A percentile compares a stretch with the other conserved stretches of the same genome.
phyloP scores from a whole-genome alignment of 441 rosid genomes.

The Adansonia madagascariensis region DNA sequence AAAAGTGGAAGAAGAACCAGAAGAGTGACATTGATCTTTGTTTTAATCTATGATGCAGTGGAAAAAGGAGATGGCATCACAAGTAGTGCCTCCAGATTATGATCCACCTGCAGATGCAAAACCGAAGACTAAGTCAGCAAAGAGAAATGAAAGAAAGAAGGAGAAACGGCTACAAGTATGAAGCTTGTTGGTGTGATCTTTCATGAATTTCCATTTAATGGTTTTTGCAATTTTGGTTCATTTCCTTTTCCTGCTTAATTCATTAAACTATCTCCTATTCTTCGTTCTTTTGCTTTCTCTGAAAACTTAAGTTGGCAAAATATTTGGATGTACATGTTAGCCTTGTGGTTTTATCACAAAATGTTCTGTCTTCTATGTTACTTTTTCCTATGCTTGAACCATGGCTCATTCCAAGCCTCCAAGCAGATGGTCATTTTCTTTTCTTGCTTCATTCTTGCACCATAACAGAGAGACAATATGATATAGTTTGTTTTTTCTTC shows the following conservation, averaged over 20 bases:
- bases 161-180: constrained; percentile 86
- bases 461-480: not conserved
- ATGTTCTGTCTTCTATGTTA: not conserved
- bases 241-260: constrained; percentile 14
- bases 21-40: not conserved
- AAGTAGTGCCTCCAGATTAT: constrained; percentile 81
- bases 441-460: constrained; percentile 8
- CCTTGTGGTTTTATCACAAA: constrained; percentile 1
- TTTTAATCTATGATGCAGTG: constrained; percentile 49
- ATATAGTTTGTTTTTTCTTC: constrained; percentile 13
- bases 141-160: constrained; percentile 90
- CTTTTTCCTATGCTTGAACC: not conserved
- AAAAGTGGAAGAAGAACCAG: not conserved
- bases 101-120: constrained; percentile 59
- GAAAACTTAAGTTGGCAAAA: not conserved
- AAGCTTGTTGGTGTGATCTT: constrained; percentile 28
- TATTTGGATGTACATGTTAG: not conserved
- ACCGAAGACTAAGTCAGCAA: constrained; percentile 80
- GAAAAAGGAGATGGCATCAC: constrained; percentile 79
- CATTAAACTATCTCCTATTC: not conserved
- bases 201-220: not conserved
- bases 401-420: constrained; percentile 8
- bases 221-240: constrained; percentile 1
- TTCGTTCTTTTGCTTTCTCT: not conserved
- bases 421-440: constrained; percentile 12